Base-by-base conservation (phyloP, 306 rosid species). In the Chamaecrista fasciculata region DNA sequence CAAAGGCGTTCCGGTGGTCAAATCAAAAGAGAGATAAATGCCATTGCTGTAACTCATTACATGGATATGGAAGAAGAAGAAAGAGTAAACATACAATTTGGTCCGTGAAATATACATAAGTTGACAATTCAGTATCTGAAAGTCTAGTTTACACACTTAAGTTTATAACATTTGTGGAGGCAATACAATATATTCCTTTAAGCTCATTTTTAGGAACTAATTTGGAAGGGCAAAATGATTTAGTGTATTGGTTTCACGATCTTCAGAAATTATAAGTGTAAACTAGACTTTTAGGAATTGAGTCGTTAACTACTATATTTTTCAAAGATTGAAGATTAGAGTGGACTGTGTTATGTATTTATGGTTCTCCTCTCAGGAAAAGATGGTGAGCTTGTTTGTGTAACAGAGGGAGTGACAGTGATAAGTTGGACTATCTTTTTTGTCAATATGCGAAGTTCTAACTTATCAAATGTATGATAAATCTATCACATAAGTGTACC, bases 1-100 rank as follows among this genome's bases (percentile, higher is more conserved):
- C 73, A 79, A 82, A 77, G 98, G 92, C 51, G 91, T 87, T 55
- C 69, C 96, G 1, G 79, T 93, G 72, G n/a, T n/a, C n/a, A 93
- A 81, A 73, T 78, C 89, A 20, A 83, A 80, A 39, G 89, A 90
- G 48, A 85, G 85, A 76, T 84, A 79, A 82, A 53, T 49, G 44
- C 5, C 56, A 52, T 49, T 60, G 49, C 39, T 15, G 43, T 43
- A 67, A 46, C 65, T 46, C 26, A 44, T 52, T 16, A 72, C 16
- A 53, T 43, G 23, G 31, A 62, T 57, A 76, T 61, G 69, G 15
- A 16, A 37, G 46, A 62, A 10, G 48, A 8, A 68, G 21, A 21
- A n/a, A n/a, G n/a, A n/a, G n/a, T n/a, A n/a, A n/a, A n/a, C n/a
- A n/a, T n/a, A n/a, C n/a, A n/a, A n/a, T n/a, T n/a, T n/a, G n/a